Conservation (phyloP, 2,329 filamentous ascomycete genomes). For the Sphaerostilbella broomeana region DNA sequence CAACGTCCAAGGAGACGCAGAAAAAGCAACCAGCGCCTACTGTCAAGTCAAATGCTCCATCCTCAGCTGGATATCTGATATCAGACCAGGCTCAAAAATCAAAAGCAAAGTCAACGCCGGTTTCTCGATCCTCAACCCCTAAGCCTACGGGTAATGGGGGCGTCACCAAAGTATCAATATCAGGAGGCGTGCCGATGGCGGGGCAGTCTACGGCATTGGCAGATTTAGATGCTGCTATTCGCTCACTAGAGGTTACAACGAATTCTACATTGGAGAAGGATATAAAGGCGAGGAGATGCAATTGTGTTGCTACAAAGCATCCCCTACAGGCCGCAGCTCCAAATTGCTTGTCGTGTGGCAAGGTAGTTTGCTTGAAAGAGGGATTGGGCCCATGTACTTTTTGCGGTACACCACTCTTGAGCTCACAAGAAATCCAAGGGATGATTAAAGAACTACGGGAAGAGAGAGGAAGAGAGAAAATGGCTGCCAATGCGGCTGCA, state of each 20-base stretch:
- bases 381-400: constrained; percentile 92
- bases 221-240: constrained; percentile 74
- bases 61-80: constrained; percentile 73
- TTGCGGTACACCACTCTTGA: constrained; percentile 70
- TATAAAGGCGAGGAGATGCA: constrained; percentile 60
- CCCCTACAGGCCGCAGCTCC: constrained; percentile 85
- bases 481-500: constrained; percentile 69
- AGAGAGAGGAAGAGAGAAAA: constrained; percentile 80
- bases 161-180: constrained; percentile 62
- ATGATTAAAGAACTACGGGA: constrained; percentile 81
- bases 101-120: constrained; percentile 48
- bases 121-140: constrained; percentile 47
- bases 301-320: constrained; percentile 82
- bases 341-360: constrained; percentile 88
- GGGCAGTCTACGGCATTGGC: constrained; percentile 68
- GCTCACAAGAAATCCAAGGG: constrained; percentile 64
- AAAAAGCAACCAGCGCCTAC: constrained; percentile 16
- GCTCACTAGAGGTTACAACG: constrained; percentile 82
- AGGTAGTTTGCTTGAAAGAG: constrained; percentile 91
- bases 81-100: constrained; percentile 61
- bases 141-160: constrained; percentile 40
- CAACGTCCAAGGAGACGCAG: constrained; percentile 29
- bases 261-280: constrained; percentile 61
- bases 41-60: constrained; percentile 48
- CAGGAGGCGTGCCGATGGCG: constrained; percentile 75